These are phyloP conservation scores for Periglandula ipomoeae DNA, from an alignment of 2,329 filamentous ascomycete genomes.

Conservation along the genomic window DNA sequence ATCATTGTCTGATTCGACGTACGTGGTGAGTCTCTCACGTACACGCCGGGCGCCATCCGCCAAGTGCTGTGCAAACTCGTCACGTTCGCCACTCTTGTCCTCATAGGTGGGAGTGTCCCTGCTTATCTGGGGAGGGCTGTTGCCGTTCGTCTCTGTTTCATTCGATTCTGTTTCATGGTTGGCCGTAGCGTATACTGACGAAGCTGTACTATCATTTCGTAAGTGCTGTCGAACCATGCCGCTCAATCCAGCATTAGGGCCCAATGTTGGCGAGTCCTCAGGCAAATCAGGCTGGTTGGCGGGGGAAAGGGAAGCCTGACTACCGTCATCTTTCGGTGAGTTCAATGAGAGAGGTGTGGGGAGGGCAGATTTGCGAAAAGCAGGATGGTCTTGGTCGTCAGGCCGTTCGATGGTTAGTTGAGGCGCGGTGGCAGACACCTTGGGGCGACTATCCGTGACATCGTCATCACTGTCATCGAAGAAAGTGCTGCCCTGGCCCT, in stretches of 20 bases:
- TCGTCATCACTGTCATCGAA: constrained; percentile 36
- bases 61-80: constrained; percentile 66
- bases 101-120: neutral
- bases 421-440: constrained; percentile 17
- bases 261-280: constrained; percentile 71
- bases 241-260: constrained; percentile 60
- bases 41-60: constrained; percentile 62
- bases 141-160: neutral
- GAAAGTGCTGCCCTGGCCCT: constrained; percentile 29
- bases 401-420: constrained; percentile 36
- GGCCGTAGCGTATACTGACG: constrained; percentile 60
- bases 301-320: constrained; percentile 14
- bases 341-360: constrained; percentile 33
- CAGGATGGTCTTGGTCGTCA: constrained; percentile 45
- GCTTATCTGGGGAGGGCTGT: neutral
- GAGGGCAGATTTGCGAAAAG: constrained; percentile 37
- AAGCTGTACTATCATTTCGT: constrained; percentile 69
- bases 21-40: constrained; percentile 62
- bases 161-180: constrained; percentile 18
- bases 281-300: constrained; percentile 16
- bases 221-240: constrained; percentile 80
- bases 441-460: constrained; percentile 10
- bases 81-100: constrained; percentile 35
- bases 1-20: constrained; percentile 52
- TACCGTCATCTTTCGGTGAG: constrained; percentile 18